Percentiles rank a stretch among this genome's conserved stretches.
Evolutionary conservation across 202 grass and related monocot species (phyloP).

Genomic region (Panicum virgatum): DNA sequence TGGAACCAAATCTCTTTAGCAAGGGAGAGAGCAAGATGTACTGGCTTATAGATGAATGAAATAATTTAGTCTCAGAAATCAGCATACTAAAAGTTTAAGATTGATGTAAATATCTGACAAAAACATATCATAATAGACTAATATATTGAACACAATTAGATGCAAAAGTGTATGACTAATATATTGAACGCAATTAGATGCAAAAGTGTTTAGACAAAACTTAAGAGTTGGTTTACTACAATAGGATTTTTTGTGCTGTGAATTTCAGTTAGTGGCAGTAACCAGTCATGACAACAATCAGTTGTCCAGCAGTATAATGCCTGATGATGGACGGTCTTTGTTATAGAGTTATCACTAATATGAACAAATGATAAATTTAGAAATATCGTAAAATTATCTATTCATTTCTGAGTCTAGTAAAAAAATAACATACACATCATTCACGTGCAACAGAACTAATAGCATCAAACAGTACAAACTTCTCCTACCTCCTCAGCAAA

Average conservation of each 20-base stretch:
- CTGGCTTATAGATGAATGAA: neutral
- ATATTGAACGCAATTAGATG: neutral
- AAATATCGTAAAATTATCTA: neutral
- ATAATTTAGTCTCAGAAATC: neutral
- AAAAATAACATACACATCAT: neutral
- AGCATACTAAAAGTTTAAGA: neutral
- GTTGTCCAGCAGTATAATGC: neutral
- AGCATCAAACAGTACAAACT: constrained; percentile 20
- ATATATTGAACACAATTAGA: too few species aligned
- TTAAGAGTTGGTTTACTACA: neutral
- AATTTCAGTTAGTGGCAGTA: neutral
- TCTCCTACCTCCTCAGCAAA: constrained; percentile 85
- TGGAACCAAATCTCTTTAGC: neutral
- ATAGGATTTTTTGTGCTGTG: neutral
- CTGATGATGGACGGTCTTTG: neutral
- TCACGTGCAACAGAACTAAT: neutral
- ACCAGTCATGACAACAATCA: neutral
- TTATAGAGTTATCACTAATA: constrained; percentile 1
- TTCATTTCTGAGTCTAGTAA: neutral
- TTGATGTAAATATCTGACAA: neutral
- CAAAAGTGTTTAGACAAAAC: neutral
- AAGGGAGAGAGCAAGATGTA: constrained; percentile 4
- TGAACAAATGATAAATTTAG: neutral
- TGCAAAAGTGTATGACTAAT: too few species aligned
- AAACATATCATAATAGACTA: neutral